Base-by-base conservation (phyloP, 768 basidiomycete genomes). In the Amanita inopinata region DNA sequence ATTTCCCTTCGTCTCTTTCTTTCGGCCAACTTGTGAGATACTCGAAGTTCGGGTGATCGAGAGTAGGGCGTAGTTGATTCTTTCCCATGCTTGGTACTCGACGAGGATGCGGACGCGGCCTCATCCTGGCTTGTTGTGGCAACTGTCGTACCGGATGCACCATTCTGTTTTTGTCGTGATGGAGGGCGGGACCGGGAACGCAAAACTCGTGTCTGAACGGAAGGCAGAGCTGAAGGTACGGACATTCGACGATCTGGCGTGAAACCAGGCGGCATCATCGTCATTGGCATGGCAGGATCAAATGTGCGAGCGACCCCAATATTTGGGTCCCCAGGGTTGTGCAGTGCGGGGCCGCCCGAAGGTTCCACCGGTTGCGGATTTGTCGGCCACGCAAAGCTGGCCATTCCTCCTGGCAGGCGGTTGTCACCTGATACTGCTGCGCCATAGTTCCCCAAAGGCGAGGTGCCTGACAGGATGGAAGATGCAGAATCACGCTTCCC, bases 1-100 rank as follows among this genome's bases (percentile, higher is more conserved):
- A 99, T 99, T 65, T 99, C 96, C 63, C 94, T 97, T 61, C 96
- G 73, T 52, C 96, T 67, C 62, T 98, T 97, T 47, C 96, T 71
- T 64, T 99, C 96, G 2, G 96, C 96, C 22, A 99, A 76, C 57
- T 99, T 99, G 64, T 99, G 96, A 2, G 88, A 91, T 23, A 97
- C 80, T 40, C 93, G 76, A 32, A 99, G 69, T 60, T 98, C 96
- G 5, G 94, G 94, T 0, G 87, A 91, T 46, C 94, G 83, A 41
- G 92, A 92, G 61, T 97, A 99, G 3, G 93, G 93, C 9, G 89
- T 88, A 25, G 70, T 52, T 20, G 66, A 49, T 33, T 75, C 78
- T 57, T 74, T 78, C 47, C 52, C 37, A 36, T 41, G 51, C 49
- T 71, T 75, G 33, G 59, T 50, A 27, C 47, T 56, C 42, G 68